Evolutionary conservation across 371 early-diverging fungal genomes (phyloP).

Genomic region (Zancudomyces culisetae): DNA sequence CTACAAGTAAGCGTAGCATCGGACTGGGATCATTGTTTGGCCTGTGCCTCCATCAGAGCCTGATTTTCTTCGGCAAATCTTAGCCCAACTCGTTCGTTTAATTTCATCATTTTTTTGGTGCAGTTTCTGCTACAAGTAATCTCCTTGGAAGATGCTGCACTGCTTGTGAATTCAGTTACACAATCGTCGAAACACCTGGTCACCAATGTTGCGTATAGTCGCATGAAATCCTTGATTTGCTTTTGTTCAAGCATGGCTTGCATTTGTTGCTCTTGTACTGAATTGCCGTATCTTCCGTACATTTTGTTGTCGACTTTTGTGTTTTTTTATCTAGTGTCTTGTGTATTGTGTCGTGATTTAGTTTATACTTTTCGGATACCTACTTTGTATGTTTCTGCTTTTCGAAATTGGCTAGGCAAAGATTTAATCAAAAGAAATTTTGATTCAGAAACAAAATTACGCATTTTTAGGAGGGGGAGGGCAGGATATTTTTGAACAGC

Average conservation of each 20-base stretch:
- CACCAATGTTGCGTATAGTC: slow-evolving; percentile 59
- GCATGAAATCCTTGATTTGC: slow-evolving; percentile 70
- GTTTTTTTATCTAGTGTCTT: not conserved
- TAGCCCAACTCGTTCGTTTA: slow-evolving; percentile 70
- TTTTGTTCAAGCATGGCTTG: slow-evolving; percentile 4
- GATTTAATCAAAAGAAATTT: no score
- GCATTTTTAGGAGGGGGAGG: no score
- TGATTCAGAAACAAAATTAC: no score
- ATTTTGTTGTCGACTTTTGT: not conserved
- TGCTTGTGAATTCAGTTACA: slow-evolving; percentile 76
- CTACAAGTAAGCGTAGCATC: no score
- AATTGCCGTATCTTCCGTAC: not conserved
- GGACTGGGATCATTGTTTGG: no score
- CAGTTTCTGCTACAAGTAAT: slow-evolving; percentile 65
- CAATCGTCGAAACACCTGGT: slow-evolving; percentile 84
- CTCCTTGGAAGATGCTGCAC: slow-evolving; percentile 59
- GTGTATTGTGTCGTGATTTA: not conserved
- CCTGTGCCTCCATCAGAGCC: slow-evolving; percentile 23
- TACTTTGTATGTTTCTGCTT: no score
- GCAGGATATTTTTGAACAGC: no score
- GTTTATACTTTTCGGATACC: no score
- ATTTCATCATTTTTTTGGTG: slow-evolving; percentile 83
- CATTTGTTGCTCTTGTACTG: slow-evolving; percentile 1
- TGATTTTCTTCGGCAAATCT: slow-evolving; percentile 58
- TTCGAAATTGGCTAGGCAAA: no score